A percentile compares a stretch with the other conserved stretches of the same genome.
phyloP scores from a whole-genome alignment of 1,139 yeast species.

The Torulaspora globosa region DNA sequence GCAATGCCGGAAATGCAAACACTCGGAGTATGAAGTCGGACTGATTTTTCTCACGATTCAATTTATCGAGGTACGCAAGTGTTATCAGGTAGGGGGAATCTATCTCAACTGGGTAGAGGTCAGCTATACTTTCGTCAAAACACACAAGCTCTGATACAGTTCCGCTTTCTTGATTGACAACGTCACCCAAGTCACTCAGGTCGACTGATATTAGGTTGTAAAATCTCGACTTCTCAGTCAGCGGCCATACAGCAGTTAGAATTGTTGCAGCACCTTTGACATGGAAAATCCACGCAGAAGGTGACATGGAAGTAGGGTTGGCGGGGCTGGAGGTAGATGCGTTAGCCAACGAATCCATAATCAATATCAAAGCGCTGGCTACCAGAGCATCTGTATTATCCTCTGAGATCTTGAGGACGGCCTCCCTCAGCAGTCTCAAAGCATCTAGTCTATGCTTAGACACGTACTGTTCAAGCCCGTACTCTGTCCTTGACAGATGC shows the following conservation, averaged over 20 bases:
- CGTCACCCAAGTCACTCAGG: constrained; percentile 73
- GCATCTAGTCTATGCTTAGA: constrained; percentile 89
- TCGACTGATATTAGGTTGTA: constrained; percentile 76
- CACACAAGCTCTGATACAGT: constrained; percentile 63
- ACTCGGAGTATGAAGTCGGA: constrained; percentile 82
- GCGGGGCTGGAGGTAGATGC: constrained; percentile 64
- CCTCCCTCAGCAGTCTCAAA: constrained; percentile 70
- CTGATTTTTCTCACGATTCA: constrained; percentile 76
- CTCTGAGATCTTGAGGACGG: constrained; percentile 74
- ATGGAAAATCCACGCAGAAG: constrained; percentile 95
- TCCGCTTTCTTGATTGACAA: constrained; percentile 46
- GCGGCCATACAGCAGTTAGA: constrained; percentile 89
- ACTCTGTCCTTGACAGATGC: constrained; percentile 72
- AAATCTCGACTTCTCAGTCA: constrained; percentile 71
- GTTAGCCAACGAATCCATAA: constrained; percentile 91
- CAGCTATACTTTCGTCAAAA: constrained; percentile 80
- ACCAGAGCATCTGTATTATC: constrained; percentile 90
- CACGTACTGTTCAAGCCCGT: constrained; percentile 76
- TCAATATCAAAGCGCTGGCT: constrained; percentile 81
- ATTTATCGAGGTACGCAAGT: constrained; percentile 77
- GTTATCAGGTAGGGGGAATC: constrained; percentile 84
- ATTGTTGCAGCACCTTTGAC: constrained; percentile 97
- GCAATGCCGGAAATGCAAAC: constrained; percentile 88
- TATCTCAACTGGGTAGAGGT: constrained; percentile 77
- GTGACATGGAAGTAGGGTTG: constrained; percentile 49